phyloP scores from a whole-genome alignment of 805 yeast species.

The Debaryomyces prosopidis region DNA sequence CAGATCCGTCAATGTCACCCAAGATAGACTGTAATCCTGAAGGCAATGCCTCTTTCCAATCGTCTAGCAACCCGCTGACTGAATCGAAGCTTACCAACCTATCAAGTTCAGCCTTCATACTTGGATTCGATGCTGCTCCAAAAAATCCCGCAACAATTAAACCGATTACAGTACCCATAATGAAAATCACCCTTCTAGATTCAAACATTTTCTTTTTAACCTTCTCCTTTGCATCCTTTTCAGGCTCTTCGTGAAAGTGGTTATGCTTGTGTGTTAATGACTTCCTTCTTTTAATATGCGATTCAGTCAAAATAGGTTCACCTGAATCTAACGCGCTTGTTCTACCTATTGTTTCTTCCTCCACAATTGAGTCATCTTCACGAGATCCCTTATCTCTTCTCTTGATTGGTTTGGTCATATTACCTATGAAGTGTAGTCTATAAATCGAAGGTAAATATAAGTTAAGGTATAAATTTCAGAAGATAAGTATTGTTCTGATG shows the following conservation, averaged over 20 bases:
- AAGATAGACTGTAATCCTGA: slow-evolving; percentile 59
- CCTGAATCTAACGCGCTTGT: neutral
- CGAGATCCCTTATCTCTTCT: neutral
- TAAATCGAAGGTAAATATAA: neutral
- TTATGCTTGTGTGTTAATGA: neutral
- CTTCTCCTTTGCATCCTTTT: slow-evolving; percentile 3
- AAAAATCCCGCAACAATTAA: slow-evolving; percentile 62
- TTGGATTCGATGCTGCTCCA: slow-evolving; percentile 39
- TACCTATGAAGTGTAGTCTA: neutral
- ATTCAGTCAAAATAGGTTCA: neutral
- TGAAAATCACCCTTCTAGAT: slow-evolving; percentile 59
- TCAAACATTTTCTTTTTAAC: slow-evolving; percentile 35
- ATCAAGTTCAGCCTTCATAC: slow-evolving; percentile 48
- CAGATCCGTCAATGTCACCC: slow-evolving; percentile 49
- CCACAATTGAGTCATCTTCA: neutral
- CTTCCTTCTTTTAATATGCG: neutral
- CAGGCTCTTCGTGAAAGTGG: neutral
- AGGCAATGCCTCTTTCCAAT: slow-evolving; percentile 78
- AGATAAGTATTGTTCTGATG: too few species aligned
- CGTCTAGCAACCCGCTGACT: slow-evolving; percentile 59
- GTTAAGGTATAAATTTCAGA: too few species aligned
- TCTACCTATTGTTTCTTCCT: neutral
- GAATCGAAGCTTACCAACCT: slow-evolving; percentile 55
- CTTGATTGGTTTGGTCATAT: neutral
- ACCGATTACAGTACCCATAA: slow-evolving; percentile 76